Conservation (phyloP, 495 filamentous ascomycete genomes). For the Oidiodendron maius region DNA sequence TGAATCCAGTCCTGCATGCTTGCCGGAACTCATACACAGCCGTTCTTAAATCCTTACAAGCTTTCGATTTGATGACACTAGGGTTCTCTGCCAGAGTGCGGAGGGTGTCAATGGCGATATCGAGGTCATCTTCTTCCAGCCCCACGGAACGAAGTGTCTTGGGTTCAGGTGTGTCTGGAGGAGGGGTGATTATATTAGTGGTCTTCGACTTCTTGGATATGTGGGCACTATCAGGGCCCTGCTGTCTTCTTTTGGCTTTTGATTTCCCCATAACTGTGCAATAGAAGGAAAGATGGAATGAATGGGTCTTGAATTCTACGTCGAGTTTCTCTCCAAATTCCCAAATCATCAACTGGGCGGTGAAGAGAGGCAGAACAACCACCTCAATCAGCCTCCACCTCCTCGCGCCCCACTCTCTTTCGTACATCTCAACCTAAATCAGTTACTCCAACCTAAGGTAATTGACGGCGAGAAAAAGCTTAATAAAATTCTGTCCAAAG, state of each 20-base stretch:
- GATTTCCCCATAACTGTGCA: constrained; percentile 20
- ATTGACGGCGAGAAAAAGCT: no score
- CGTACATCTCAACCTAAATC: no score
- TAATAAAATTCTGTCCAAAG: no score
- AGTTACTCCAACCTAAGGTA: no score
- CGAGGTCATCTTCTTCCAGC: constrained; percentile 37
- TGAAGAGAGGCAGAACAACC: no score
- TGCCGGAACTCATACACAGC: constrained; percentile 41
- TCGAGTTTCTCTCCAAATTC: no score
- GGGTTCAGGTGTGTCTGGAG: constrained; percentile 25
- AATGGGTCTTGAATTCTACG: no score
- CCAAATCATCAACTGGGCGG: no score
- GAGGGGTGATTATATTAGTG: constrained; percentile 24
- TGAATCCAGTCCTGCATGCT: constrained; percentile 38
- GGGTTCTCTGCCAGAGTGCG: constrained; percentile 32
- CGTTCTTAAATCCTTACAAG: constrained; percentile 37
- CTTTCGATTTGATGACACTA: constrained; percentile 36
- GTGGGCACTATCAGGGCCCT: constrained; percentile 16
- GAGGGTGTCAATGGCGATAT: constrained; percentile 39
- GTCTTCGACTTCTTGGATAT: constrained; percentile 26
- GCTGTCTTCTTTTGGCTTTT: constrained; percentile 24
- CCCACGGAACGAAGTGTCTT: constrained; percentile 28
- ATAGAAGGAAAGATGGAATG: no score
- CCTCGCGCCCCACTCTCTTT: no score
- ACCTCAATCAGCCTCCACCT: no score